Conservation (phyloP, 805 yeast genomes). For the Hermanozyma aechmeae region DNA sequence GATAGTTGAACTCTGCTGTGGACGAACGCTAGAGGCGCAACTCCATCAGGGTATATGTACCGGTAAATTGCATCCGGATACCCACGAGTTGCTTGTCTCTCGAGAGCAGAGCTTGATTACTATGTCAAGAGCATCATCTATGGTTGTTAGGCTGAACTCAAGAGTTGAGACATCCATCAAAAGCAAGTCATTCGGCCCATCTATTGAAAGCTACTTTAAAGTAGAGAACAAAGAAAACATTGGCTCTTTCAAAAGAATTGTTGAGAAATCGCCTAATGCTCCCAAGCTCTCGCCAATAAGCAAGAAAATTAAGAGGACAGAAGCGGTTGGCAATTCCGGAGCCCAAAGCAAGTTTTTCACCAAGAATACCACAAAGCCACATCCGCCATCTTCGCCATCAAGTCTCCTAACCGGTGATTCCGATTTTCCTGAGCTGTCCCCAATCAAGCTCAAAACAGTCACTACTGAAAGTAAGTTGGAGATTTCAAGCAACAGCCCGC, state of each 20-base stretch:
- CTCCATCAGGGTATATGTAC: slow-evolving; percentile 48
- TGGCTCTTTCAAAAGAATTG: slow-evolving; percentile 1
- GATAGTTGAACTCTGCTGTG: slow-evolving; percentile 35
- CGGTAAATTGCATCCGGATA: slow-evolving; percentile 63
- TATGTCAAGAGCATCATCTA: slow-evolving; percentile 1
- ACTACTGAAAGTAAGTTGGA: slow-evolving; percentile 8
- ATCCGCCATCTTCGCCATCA: slow-evolving; percentile 1
- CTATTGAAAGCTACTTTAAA: slow-evolving; percentile 9
- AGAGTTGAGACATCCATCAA: slow-evolving; percentile 1
- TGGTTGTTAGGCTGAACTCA: not conserved
- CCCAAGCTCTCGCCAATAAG: slow-evolving; percentile 11
- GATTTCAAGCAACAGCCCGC: slow-evolving; percentile 4
- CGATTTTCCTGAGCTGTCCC: slow-evolving; percentile 23
- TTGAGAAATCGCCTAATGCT: slow-evolving; percentile 1
- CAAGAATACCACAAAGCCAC: not conserved
- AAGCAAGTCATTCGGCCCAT: slow-evolving; percentile 4
- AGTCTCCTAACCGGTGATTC: slow-evolving; percentile 18
- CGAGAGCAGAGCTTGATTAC: slow-evolving; percentile 32
- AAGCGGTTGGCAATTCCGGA: not conserved
- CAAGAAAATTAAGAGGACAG: slow-evolving; percentile 8
- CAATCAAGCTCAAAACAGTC: slow-evolving; percentile 6
- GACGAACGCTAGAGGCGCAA: slow-evolving; percentile 31
- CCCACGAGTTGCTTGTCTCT: slow-evolving; percentile 36
- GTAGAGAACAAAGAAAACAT: slow-evolving; percentile 1
- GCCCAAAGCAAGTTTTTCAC: slow-evolving; percentile 10